phyloP scores from a whole-genome alignment of 1,284 basidiomycete species.

The Cystobasidiaceae sp. region DNA sequence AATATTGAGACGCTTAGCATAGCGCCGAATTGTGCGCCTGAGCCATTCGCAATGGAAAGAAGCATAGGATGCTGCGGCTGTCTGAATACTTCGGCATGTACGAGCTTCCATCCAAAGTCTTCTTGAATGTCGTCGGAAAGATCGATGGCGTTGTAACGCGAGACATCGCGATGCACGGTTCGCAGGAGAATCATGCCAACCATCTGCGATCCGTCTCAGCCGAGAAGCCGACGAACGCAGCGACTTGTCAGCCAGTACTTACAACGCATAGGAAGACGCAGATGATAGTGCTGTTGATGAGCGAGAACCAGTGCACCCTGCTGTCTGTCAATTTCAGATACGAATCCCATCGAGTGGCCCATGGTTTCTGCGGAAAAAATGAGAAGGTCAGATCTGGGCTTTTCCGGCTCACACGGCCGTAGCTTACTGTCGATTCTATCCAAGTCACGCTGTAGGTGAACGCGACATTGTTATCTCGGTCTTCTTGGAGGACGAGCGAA shows the following conservation, averaged over 20 bases:
- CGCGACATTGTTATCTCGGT: constrained; percentile 61
- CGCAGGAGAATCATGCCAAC: constrained; percentile 84
- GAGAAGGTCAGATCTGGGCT: background rate
- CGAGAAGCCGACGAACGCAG: no score
- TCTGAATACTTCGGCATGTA: constrained; percentile 94
- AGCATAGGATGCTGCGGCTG: constrained; percentile 71
- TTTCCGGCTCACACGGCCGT: background rate
- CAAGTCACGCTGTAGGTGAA: constrained; percentile 89
- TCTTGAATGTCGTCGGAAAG: constrained; percentile 55
- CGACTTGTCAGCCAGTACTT: background rate
- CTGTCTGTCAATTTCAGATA: constrained; percentile 60
- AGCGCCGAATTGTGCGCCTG: constrained; percentile 79
- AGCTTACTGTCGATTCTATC: constrained; percentile 54
- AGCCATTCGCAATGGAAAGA: constrained; percentile 79
- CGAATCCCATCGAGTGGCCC: constrained; percentile 94
- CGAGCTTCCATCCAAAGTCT: constrained; percentile 96
- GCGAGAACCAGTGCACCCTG: constrained; percentile 68
- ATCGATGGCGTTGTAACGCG: constrained; percentile 93
- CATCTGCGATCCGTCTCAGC: no score
- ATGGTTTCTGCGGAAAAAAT: constrained; percentile 40
- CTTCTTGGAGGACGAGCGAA: constrained; percentile 62
- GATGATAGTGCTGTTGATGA: constrained; percentile 88
- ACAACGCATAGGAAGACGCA: constrained; percentile 79
- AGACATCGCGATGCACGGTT: constrained; percentile 84
- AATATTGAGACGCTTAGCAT: constrained; percentile 89